Evolutionary conservation across 202 grass and related monocot genomes (phyloP).

Genomic region (Digitaria exilis): DNA sequence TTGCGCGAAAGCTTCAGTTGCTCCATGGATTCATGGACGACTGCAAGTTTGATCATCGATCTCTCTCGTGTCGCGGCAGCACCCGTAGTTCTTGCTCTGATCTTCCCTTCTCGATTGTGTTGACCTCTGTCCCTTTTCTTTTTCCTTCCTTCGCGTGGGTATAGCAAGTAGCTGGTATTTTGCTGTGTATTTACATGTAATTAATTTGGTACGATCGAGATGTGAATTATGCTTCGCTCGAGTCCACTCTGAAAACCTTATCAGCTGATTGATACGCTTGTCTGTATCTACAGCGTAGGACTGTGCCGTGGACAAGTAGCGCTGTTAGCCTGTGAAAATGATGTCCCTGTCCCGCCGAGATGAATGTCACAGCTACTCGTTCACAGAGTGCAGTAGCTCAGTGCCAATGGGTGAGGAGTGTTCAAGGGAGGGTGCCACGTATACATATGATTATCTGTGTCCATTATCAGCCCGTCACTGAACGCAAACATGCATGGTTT

Average conservation of each 20-base stretch:
- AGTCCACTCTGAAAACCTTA: background rate
- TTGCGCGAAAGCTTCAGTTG: background rate
- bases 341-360: no score
- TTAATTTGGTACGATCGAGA: slow-evolving; percentile 13
- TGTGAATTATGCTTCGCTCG: background rate
- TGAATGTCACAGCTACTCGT: no score
- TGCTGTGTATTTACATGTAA: slow-evolving; percentile 28
- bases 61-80: background rate
- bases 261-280: background rate
- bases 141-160: background rate
- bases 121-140: rapidly evolving
- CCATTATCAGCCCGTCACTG: background rate
- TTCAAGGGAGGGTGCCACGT: background rate
- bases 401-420: background rate
- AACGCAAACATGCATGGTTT: background rate
- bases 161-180: background rate
- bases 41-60: background rate
- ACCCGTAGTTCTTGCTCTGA: background rate
- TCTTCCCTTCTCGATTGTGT: background rate
- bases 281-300: background rate
- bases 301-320: background rate
- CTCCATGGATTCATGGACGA: slow-evolving; percentile 5
- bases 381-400: background rate
- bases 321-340: no score
- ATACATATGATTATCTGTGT: background rate